These are phyloP conservation scores for Suillus alpinus DNA, from an alignment of 768 basidiomycete genomes.

Conservation along the genomic window DNA sequence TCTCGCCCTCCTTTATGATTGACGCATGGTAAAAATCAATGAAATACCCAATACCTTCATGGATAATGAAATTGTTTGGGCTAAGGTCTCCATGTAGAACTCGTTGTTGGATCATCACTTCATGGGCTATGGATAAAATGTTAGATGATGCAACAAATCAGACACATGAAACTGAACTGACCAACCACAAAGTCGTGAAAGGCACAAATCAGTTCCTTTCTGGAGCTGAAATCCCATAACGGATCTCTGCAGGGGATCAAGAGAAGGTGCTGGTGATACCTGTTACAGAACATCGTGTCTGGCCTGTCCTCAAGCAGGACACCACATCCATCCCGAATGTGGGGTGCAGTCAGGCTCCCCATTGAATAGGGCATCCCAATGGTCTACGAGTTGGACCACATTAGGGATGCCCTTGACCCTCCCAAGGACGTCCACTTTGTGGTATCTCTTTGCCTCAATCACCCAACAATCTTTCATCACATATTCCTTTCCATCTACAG, in stretches of 20 bases:
- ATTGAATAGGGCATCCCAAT: neutral
- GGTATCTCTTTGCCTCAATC: neutral
- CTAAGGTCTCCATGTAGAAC: neutral
- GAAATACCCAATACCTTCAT: neutral
- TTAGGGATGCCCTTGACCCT: neutral
- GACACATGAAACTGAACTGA: neutral
- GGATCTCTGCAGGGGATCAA: neutral
- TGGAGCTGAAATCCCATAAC: neutral
- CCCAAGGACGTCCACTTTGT: neutral
- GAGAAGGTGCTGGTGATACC: neutral
- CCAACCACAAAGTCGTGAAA: conserved; percentile 5
- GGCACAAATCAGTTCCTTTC: conserved; percentile 4
- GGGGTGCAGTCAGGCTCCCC: neutral
- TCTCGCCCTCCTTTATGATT: neutral
- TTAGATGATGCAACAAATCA: neutral
- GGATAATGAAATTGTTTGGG: neutral
- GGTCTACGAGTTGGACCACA: neutral
- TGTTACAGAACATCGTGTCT: neutral
- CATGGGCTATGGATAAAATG: neutral
- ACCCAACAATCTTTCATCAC: neutral
- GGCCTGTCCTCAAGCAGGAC: neutral
- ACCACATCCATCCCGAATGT: neutral
- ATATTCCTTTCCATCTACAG: neutral
- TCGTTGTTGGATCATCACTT: neutral
- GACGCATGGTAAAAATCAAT: neutral